Percentiles rank a stretch among this genome's conserved stretches.
Conservation (phyloP, 768 basidiomycete genomes). For the Lepiota venenata region DNA sequence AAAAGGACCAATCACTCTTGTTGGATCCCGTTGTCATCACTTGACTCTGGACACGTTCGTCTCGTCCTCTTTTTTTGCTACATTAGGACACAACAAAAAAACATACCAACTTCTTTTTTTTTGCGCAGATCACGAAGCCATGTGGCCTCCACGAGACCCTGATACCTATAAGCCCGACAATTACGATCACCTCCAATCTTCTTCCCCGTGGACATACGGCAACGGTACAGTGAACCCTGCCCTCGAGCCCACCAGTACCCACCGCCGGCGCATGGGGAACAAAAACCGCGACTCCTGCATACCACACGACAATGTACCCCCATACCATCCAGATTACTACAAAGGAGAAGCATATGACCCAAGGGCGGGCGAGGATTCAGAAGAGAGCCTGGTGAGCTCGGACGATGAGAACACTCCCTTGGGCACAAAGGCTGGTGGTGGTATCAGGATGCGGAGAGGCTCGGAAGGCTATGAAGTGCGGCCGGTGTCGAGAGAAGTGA, state of each 20-base stretch:
- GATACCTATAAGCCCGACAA: slow-evolving; percentile 30
- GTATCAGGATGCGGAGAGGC: slow-evolving; percentile 52
- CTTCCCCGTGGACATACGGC: slow-evolving; percentile 85
- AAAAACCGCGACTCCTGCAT: slow-evolving; percentile 9
- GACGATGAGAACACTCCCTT: slow-evolving; percentile 17
- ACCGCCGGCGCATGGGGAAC: slow-evolving; percentile 20
- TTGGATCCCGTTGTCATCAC: slow-evolving; percentile 13
- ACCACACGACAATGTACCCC: slow-evolving; percentile 42
- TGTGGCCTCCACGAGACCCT: slow-evolving; percentile 81
- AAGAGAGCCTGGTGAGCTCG: slow-evolving; percentile 23
- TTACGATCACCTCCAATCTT: slow-evolving; percentile 44
- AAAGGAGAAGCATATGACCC: slow-evolving; percentile 27
- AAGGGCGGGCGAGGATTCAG: slow-evolving; percentile 20
- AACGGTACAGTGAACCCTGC: slow-evolving; percentile 73
- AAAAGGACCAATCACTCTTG: slow-evolving; percentile 12
- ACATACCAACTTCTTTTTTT: slow-evolving; percentile 5
- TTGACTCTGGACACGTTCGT: background rate
- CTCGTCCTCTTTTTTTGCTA: slow-evolving; percentile 4
- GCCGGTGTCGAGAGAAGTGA: slow-evolving; percentile 56
- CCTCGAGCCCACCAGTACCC: slow-evolving; percentile 60
- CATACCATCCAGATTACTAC: slow-evolving; percentile 74
- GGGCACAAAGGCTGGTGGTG: slow-evolving; percentile 4
- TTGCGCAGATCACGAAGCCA: slow-evolving; percentile 21
- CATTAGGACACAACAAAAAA: slow-evolving; percentile 1
- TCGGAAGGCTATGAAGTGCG: slow-evolving; percentile 84